Evolutionary conservation across 2,329 filamentous ascomycete genomes (phyloP).

Genomic region (Sporothrix mexicana): DNA sequence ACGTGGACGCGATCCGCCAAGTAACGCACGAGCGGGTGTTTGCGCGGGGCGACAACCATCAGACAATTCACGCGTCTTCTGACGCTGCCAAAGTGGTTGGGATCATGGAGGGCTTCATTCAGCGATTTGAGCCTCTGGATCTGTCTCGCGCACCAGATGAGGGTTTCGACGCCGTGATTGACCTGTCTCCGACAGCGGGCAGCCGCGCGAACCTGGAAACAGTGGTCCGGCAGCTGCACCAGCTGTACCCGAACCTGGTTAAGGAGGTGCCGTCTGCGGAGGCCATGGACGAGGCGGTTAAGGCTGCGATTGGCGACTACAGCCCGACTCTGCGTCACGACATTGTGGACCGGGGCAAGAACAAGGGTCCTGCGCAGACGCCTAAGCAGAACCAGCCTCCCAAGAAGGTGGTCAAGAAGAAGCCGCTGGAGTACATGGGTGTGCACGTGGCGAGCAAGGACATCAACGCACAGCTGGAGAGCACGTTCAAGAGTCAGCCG

Average conservation of each 20-base stretch:
- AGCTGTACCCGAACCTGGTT: constrained; percentile 79
- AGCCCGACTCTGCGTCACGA: constrained; percentile 76
- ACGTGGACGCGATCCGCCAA: constrained; percentile 73
- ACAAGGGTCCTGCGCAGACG: constrained; percentile 50
- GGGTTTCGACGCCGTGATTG: constrained; percentile 81
- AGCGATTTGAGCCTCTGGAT: constrained; percentile 81
- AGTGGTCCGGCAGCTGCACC: constrained; percentile 72
- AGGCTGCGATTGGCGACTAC: constrained; percentile 76
- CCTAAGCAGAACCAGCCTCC: constrained; percentile 44
- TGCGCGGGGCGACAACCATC: constrained; percentile 90
- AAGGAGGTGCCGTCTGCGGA: constrained; percentile 70
- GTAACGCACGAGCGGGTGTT: constrained; percentile 81
- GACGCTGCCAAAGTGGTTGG: constrained; percentile 74
- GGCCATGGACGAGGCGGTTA: constrained; percentile 80
- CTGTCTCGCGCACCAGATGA: constrained; percentile 72
- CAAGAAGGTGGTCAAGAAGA: constrained; percentile 51
- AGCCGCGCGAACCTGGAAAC: constrained; percentile 87
- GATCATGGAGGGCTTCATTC: constrained; percentile 95
- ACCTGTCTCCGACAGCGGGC: constrained; percentile 77
- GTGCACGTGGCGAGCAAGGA: constrained; percentile 53
- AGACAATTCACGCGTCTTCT: constrained; percentile 90
- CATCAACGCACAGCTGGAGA: constrained; percentile 65
- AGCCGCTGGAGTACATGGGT: constrained; percentile 62
- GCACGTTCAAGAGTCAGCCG: constrained; percentile 65
- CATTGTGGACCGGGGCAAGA: constrained; percentile 65